These are phyloP conservation scores for barrel medic (Medicago truncatula) DNA, from an alignment of 306 rosid species.

Conservation along the genomic window MtrunA17r5.0-ANR NC_053044.1:5218001-5218500, in stretches of 20 bases:
- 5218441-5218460: background rate
- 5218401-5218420: background rate
- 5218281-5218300: conserved; percentile 26
- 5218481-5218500: background rate
- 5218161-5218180: background rate
- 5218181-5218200: background rate
- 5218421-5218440: background rate
- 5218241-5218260: background rate
- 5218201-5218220: background rate
- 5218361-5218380: background rate
- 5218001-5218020: background rate
- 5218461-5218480: background rate
- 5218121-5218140: background rate
- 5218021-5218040: conserved; percentile 11
- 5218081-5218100: conserved; percentile 39
- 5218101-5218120: background rate
- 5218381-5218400: background rate
- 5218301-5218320: background rate
- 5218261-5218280: conserved; percentile 6
- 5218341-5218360: background rate
- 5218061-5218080: conserved; percentile 42
- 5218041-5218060: conserved; percentile 39
- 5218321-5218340: background rate
- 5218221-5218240: background rate
- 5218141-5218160: background rate